Evolutionary conservation across 164 flowering plant genomes (phyloP), one percentile per base, ranked within the genome.

Genomic region (Magnolia changhungtana): DNA sequence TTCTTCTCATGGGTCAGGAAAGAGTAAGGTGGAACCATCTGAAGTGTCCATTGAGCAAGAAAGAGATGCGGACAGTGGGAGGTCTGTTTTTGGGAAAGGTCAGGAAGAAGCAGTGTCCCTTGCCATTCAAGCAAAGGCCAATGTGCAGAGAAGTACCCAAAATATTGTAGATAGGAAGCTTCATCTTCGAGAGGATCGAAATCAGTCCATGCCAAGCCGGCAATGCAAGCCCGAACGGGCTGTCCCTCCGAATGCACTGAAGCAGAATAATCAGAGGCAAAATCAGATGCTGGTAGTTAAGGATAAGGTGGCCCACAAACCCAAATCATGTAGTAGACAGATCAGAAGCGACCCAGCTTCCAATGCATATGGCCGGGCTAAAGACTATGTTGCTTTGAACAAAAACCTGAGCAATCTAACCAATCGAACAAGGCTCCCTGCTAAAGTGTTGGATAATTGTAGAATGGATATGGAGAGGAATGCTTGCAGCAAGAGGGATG

Each of bases 321-420:
- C 91, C 45, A 88, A 76, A 73, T 31, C 64, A 23, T 80, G 74
- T 72, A 79, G 76, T 76, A 69, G 73, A 9, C 81, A 79, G 55
- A n/a, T 77, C 78, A 84, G 80, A 75, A 87, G 90, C 77, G 81
- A 74, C 31, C 69, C 87, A 24, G 78, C 85, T 31, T n/a, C 86
- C 71, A 85, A 63, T 65, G 82, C 85, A 65, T 72, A 78, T 69
- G 75, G 76, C 76, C 86, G 83, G 73, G 23, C 76, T 50, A 94
- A 84, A 78, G 89, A 88, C 74, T 84, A 78, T 76, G 84, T 86
- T 71, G 81, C 87, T 14, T 69, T 81, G 68, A 87, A 83, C 70
- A 81, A 82, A 75, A 88, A 77, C 75, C 27, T 82, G 66, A 82
- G 68, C 65, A 74, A 81, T 49, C 77, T 64, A 7, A 68, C 80